Evolutionary conservation across 2,329 filamentous ascomycete species (phyloP).

Genomic region (Xenoacremonium recifei): DNA sequence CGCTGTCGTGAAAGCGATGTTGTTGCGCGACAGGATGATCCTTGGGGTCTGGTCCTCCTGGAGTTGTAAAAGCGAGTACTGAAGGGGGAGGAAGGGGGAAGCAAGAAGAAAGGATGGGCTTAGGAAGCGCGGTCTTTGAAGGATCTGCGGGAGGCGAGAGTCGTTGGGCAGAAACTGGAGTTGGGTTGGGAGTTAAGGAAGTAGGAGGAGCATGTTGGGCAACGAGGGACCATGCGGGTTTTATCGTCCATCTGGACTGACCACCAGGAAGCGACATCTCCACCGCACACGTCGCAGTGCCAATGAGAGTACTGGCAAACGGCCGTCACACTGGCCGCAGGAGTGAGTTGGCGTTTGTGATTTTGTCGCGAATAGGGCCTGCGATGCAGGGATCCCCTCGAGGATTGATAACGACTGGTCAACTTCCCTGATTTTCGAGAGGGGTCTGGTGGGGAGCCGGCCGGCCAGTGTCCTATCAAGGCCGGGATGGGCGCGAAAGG

Average conservation of each 20-base stretch:
- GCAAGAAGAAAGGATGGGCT: conserved; percentile 14
- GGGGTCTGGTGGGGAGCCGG: conserved; percentile 35
- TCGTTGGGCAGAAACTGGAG: conserved; percentile 38
- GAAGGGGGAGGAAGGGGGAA: conserved; percentile 12
- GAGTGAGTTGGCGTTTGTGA: conserved; percentile 45
- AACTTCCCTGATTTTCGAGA: conserved; percentile 38
- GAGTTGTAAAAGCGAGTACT: conserved; percentile 19
- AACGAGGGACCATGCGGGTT: conserved; percentile 48
- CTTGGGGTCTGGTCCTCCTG: conserved; percentile 21
- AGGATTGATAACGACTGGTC: conserved; percentile 33
- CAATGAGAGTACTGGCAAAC: conserved; percentile 22
- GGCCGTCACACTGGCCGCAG: conserved; percentile 48
- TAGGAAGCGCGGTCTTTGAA: conserved; percentile 23
- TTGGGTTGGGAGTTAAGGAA: conserved; percentile 38
- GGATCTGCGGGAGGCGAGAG: conserved; percentile 20
- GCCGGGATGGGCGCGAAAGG: conserved; percentile 29
- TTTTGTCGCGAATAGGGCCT: conserved; percentile 28
- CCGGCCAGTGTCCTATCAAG: conserved; percentile 44
- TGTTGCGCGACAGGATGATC: conserved; percentile 29
- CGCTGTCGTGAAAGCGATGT: conserved; percentile 22
- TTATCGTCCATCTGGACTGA: conserved; percentile 41
- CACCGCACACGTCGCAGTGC: conserved; percentile 20
- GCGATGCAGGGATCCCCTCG: conserved; percentile 31
- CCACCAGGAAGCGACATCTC: conserved; percentile 20
- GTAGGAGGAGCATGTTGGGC: conserved; percentile 34